Evolutionary conservation across 75 land plant genomes (phyloP).

Genomic region (Picea glauca): DNA sequence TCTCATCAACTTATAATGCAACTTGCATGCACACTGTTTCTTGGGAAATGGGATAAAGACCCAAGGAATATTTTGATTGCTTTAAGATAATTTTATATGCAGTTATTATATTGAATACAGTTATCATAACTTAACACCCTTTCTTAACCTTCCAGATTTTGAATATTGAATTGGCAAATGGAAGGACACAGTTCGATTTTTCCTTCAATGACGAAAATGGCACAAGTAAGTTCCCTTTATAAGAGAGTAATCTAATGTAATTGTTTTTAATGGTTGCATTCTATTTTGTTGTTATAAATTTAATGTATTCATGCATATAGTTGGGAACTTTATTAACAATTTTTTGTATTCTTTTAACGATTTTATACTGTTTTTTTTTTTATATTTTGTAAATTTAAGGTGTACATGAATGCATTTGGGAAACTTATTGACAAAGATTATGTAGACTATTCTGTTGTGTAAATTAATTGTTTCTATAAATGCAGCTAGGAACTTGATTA

Average conservation of each 20-base stretch:
- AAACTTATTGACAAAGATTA: background rate
- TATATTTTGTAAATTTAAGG: background rate
- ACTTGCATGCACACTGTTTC: background rate
- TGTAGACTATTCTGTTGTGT: background rate
- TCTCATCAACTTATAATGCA: background rate
- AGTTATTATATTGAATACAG: background rate
- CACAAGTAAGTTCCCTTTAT: background rate
- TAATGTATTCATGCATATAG: background rate
- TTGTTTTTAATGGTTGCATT: background rate
- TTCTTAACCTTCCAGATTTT: slow-evolving; percentile 5
- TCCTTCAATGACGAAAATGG: slow-evolving; percentile 8
- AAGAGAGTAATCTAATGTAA: background rate
- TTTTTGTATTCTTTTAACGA: background rate
- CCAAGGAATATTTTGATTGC: background rate
- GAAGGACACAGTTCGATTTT: slow-evolving; percentile 8
- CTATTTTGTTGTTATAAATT: background rate
- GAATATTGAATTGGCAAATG: slow-evolving; percentile 12
- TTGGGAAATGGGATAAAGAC: background rate
- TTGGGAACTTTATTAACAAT: background rate
- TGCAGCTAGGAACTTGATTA: slow-evolving; percentile 2
- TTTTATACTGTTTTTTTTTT: background rate
- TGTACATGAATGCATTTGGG: background rate
- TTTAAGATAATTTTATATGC: background rate
- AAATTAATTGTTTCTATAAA: background rate
- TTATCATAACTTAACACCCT: background rate